Evolutionary conservation across 176 grass and related monocot genomes (phyloP), one percentile per base, ranked within the genome.

Genomic region (Dactylis glomerata): DNA sequence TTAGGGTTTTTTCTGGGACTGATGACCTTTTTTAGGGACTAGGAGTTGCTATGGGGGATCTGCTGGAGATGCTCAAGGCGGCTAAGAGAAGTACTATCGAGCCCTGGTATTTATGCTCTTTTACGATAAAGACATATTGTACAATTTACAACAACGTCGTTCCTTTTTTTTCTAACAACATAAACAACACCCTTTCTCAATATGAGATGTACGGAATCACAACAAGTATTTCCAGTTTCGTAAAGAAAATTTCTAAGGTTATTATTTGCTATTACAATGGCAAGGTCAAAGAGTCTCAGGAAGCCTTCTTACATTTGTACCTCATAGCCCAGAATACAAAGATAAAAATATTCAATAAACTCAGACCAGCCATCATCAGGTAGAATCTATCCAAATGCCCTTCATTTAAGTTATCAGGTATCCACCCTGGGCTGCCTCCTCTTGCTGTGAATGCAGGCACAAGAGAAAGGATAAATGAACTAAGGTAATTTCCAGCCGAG

Each of bases 301-400:
- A 76, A 66, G 57, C 42, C 57, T 68, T 86, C 33, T 83, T 86
- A 52, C 90, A 52, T 56, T 62, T 90, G 69, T 94, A 94, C 61
- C 79, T 87, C 52, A 6, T 38, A 30, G 92, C 87, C 81, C 57
- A 88, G n/a, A 71, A 80, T 66, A 75, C 49, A 63, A 81, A 92
- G 2, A 86, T 68, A 31, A 84, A 30, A 19, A 92, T 68, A 77
- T 92, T 90, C 10, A 90, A 5, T 1, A 86, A 28, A 75, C 80
- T 81, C 24, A 92, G 45, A 1, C 54, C 87, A 22, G 90, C 75
- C 58, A 94, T 69, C 80, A 94, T 84, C 83, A 74, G 80, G 79
- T 78, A 92, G 87, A 92, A 94, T 31, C 83, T 67, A 32, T 94
- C 90, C 79, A 92, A 34, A 87, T 92, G 92, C 3, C 85, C 92